phyloP scores from a whole-genome alignment of 2,329 filamentous ascomycete species.

The Parascedosporium putredinis region DNA sequence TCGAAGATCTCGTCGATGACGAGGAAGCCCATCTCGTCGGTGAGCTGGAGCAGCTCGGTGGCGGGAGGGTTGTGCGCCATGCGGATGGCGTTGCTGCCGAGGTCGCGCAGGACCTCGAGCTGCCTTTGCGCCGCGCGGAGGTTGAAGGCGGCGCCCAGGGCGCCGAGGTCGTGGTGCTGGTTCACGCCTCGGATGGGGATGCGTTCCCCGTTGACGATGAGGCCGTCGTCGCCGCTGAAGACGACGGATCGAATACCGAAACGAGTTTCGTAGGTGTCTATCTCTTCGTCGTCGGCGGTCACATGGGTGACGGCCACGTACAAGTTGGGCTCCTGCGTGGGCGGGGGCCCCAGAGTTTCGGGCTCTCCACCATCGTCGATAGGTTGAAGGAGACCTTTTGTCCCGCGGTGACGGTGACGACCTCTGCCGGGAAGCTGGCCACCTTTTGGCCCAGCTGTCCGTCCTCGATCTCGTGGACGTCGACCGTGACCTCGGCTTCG shows the following conservation, averaged over 20 bases:
- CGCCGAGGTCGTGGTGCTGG: conserved; percentile 41
- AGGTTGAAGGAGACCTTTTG: conserved; percentile 15
- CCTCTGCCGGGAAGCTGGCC: conserved; percentile 12
- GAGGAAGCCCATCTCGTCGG: conserved; percentile 38
- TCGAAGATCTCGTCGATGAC: conserved; percentile 46
- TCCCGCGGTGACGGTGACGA: conserved; percentile 16
- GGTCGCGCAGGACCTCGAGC: conserved; percentile 35
- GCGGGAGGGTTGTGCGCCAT: conserved; percentile 44
- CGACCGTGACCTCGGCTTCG: conserved; percentile 27
- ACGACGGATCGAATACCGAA: conserved; percentile 38
- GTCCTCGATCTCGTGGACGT: conserved; percentile 28
- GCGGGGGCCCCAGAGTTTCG: conserved; percentile 38
- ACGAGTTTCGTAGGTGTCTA: conserved; percentile 36
- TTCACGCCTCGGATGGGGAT: conserved; percentile 35
- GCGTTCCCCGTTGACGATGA: conserved; percentile 34
- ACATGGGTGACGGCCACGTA: conserved; percentile 36
- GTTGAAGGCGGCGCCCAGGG: conserved; percentile 40
- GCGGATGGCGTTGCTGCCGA: conserved; percentile 39
- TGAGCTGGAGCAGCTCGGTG: conserved; percentile 36
- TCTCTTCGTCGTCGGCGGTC: conserved; percentile 12
- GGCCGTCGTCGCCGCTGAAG: conserved; percentile 27
- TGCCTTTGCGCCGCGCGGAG: conserved; percentile 35
- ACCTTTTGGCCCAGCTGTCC: conserved; percentile 18
- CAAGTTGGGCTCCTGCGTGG: conserved; percentile 33
- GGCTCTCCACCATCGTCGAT: conserved; percentile 17